phyloP scores from a whole-genome alignment of 2,329 filamentous ascomycete species.

The Tolypocladium ovalisporum region DNA sequence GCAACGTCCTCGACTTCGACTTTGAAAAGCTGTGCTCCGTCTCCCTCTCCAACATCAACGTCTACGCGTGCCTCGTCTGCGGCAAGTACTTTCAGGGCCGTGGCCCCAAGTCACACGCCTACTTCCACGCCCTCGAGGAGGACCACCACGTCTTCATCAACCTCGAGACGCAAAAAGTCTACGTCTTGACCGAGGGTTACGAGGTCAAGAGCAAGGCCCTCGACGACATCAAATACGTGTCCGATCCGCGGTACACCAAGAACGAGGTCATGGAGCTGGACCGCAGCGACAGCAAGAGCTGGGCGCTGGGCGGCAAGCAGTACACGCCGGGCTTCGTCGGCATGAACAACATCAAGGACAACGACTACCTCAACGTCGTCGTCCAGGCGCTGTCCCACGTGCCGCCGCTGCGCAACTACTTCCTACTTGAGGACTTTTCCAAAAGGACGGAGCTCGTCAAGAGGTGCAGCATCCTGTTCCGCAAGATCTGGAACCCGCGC shows the following conservation, averaged over 20 bases:
- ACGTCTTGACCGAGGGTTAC: slow-evolving; percentile 90
- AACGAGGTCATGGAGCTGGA: slow-evolving; percentile 75
- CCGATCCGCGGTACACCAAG: slow-evolving; percentile 76
- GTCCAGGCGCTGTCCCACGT: slow-evolving; percentile 89
- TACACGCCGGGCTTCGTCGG: slow-evolving; percentile 94
- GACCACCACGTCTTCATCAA: slow-evolving; percentile 98
- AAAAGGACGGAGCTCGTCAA: slow-evolving; percentile 69
- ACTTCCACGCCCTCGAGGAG: slow-evolving; percentile 92
- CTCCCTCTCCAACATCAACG: slow-evolving; percentile 94
- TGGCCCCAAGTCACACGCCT: slow-evolving; percentile 88
- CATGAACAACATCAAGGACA: slow-evolving; percentile 99
- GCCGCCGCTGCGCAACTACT: slow-evolving; percentile 76
- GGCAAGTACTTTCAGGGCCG: slow-evolving; percentile 96
- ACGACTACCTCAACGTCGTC: slow-evolving; percentile 95
- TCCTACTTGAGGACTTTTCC: slow-evolving; percentile 76
- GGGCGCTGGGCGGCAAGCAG: slow-evolving; percentile 71
- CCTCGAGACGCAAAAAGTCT: slow-evolving; percentile 85
- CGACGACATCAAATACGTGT: slow-evolving; percentile 97
- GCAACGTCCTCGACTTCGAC: slow-evolving; percentile 89
- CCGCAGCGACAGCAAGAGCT: slow-evolving; percentile 46
- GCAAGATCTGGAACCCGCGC: slow-evolving; percentile 96
- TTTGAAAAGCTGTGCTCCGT: slow-evolving; percentile 98
- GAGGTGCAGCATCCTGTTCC: slow-evolving; percentile 77
- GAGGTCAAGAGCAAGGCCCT: slow-evolving; percentile 90
- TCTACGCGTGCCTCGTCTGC: slow-evolving; percentile 94